Base-by-base conservation (phyloP, 345 rosid genomes). In the Anacardium occidentale region DNA sequence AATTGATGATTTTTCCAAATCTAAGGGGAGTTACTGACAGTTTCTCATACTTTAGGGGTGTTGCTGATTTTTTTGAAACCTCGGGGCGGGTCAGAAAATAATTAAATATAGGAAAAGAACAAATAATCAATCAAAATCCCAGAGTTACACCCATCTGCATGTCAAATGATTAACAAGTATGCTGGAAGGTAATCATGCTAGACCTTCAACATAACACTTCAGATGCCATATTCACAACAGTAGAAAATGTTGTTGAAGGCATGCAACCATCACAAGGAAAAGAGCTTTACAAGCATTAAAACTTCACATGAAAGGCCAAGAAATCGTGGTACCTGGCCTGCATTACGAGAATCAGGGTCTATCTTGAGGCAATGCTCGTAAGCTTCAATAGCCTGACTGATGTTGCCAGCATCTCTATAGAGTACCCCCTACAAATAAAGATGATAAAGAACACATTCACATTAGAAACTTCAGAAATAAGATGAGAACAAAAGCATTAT, bases 281-380 rank as follows among this genome's bases (percentile, higher is more conserved):
- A 21, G 32, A 21, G 44, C 67, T 44, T 21, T 63, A 21, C 67
- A 63, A 44, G 67, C 69, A 48, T 37, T 48, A 47, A 10, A 48
- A 2, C 21, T 17, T 13, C n/a, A 37, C 61, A 53, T 32, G 11
- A 40, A 52, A 42, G 20, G 12, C 21, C 34, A 25, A 22, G 45
- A 40, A 47, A 17, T 25, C 15, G 10, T 22, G 42, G 56, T 80
- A 94, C 99, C 96, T 96, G 99, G 83, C 99, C 99, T 42, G 99
- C 99, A 86, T 93, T 96, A 77, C 99, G 99, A 81, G 99, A 96
- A 90, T 93, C 99, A 32, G 93, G 99, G 85, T 96, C 99, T 86
- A 96, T 91, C 83, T 91, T 89, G 11, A 96, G 98, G 88, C 99
- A 93, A 73, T 93, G 91, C 87, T 93, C 99, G 83, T 96, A 93